phyloP scores from a whole-genome alignment of 768 basidiomycete species.

The Lentinus tigrinus region DNA sequence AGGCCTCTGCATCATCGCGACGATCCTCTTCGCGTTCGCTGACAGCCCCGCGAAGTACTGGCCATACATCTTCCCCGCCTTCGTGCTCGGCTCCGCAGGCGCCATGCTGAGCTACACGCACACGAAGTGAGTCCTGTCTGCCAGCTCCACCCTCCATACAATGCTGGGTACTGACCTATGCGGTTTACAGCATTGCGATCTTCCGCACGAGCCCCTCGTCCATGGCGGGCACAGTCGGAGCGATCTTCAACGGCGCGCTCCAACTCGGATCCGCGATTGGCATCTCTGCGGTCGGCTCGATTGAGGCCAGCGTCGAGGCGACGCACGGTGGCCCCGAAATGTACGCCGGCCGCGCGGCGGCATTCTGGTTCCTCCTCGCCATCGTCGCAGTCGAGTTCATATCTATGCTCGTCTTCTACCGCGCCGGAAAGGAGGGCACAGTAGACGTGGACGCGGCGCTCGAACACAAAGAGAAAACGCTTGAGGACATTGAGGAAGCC shows the following conservation, averaged over 20 bases:
- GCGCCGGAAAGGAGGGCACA: constrained; percentile 14
- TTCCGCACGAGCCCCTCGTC: constrained; percentile 46
- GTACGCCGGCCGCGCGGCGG: constrained; percentile 43
- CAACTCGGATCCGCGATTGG: constrained; percentile 54
- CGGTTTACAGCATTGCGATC: constrained; percentile 45
- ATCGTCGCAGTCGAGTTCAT: constrained; percentile 33
- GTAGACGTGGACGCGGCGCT: constrained; percentile 2
- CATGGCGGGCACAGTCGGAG: constrained; percentile 54
- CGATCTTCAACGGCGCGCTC: constrained; percentile 54
- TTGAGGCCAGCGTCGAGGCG: constrained; percentile 44
- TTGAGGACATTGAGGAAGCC: background rate
- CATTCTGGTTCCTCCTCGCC: constrained; percentile 34
- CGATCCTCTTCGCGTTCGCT: constrained; percentile 41
- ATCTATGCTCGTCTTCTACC: constrained; percentile 36
- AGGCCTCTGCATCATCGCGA: constrained; percentile 36
- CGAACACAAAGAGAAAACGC: constrained; percentile 2
- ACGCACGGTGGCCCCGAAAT: constrained; percentile 29
- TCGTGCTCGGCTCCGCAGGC: constrained; percentile 47
- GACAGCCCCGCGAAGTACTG: constrained; percentile 44
- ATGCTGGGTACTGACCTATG: background rate
- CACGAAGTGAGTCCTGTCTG: constrained; percentile 40
- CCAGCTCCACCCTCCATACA: background rate
- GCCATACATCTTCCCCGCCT: constrained; percentile 48
- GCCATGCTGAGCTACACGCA: constrained; percentile 45
- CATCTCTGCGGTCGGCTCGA: constrained; percentile 46